Percentiles rank a stretch among this genome's conserved stretches.
Evolutionary conservation across 75 land plant genomes (phyloP).

Genomic region (Adiantum capillusveneris): DNA sequence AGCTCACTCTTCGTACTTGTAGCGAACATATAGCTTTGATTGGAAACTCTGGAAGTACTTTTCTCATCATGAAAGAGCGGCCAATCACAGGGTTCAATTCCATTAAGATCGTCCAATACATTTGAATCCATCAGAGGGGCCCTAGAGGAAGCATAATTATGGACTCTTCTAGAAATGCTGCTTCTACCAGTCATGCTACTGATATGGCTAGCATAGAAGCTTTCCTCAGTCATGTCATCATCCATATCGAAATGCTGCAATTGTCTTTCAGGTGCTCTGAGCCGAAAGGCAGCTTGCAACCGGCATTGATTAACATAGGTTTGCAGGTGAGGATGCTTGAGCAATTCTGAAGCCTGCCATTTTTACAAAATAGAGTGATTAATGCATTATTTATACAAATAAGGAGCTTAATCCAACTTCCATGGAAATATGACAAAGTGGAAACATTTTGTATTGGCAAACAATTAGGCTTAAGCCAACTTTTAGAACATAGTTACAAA

Average conservation of each 20-base stretch:
- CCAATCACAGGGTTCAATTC: not conserved
- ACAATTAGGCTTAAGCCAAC: too few relatives aligned
- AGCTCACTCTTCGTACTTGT: not conserved
- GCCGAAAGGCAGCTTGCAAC: constrained; percentile 16
- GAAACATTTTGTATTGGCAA: too few relatives aligned
- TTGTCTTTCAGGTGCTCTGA: not conserved
- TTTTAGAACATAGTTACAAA: too few relatives aligned
- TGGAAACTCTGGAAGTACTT: not conserved
- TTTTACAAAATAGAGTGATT: not conserved
- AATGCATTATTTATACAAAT: too few relatives aligned
- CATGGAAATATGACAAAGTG: too few relatives aligned
- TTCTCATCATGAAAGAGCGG: not conserved
- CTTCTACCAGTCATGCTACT: constrained; percentile 1
- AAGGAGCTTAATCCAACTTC: too few relatives aligned
- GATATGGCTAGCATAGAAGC: constrained; percentile 3
- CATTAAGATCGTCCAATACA: not conserved
- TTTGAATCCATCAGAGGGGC: not conserved
- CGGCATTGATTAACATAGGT: constrained; percentile 51
- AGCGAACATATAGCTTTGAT: not conserved
- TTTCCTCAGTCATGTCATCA: constrained; percentile 7
- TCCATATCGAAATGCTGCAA: not conserved
- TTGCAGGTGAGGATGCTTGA: constrained; percentile 85
- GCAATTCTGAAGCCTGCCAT: constrained; percentile 71
- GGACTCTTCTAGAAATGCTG: not conserved
- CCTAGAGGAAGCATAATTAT: not conserved